A percentile compares a stretch with the other conserved stretches of the same genome.
These are phyloP conservation scores for Amanita brunnescens DNA, from an alignment of 768 basidiomycete species.

Conservation along the genomic window DNA sequence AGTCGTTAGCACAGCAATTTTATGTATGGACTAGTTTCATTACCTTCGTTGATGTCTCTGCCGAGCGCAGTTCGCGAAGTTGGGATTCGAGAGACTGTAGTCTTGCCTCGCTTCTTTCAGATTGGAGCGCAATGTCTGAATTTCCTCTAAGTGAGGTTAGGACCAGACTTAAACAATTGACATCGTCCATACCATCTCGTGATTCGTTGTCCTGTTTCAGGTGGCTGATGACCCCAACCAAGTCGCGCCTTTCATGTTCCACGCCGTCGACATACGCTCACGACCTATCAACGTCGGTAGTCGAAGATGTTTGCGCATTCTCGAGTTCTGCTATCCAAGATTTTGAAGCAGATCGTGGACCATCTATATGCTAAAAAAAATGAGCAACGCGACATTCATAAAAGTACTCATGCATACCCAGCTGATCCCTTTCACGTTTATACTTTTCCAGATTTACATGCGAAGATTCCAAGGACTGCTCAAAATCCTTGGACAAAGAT, in stretches of 20 bases:
- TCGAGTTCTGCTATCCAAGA: constrained; percentile 48
- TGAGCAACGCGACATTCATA: no score
- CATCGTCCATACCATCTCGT: constrained; percentile 53
- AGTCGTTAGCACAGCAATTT: not conserved
- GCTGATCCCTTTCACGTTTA: constrained; percentile 24
- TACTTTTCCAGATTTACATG: constrained; percentile 47
- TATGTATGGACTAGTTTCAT: not conserved
- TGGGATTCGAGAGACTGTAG: constrained; percentile 55
- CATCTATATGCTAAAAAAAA: constrained; percentile 23
- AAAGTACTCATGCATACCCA: no score
- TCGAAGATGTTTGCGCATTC: constrained; percentile 46
- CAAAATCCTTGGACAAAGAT: constrained; percentile 46
- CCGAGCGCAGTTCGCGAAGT: constrained; percentile 63
- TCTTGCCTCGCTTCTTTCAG: constrained; percentile 74
- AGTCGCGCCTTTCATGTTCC: constrained; percentile 86
- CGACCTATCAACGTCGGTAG: constrained; percentile 49
- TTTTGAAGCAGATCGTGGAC: constrained; percentile 39
- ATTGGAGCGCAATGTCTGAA: constrained; percentile 55
- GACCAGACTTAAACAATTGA: not conserved
- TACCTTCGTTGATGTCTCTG: constrained; percentile 73
- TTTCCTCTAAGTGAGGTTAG: constrained; percentile 46
- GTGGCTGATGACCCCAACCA: constrained; percentile 75
- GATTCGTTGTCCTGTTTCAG: constrained; percentile 68
- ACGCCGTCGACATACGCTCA: constrained; percentile 60
- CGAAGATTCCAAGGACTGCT: constrained; percentile 38